Conservation (phyloP, 257 asterid species). For the Nicotiana paniculata region DNA sequence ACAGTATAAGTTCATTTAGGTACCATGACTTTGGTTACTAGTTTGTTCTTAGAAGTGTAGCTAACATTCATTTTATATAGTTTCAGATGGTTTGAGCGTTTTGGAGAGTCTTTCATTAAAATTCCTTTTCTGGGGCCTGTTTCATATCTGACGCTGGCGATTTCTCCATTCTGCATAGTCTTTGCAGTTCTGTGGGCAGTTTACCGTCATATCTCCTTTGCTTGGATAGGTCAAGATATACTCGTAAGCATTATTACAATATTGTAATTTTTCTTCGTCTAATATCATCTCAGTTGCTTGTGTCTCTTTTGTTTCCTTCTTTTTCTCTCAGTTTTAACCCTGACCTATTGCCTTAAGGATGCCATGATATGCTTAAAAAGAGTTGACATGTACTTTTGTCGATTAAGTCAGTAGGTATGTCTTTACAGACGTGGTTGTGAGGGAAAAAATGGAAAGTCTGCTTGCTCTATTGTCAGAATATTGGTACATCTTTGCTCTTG, state of each 20-base stretch:
- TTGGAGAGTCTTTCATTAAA: constrained; percentile 60
- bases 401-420: background rate
- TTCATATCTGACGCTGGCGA: constrained; percentile 72
- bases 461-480: background rate
- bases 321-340: background rate
- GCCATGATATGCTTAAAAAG: background rate
- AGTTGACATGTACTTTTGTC: background rate
- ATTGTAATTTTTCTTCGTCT: background rate
- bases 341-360: background rate
- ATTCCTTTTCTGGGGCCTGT: constrained; percentile 84
- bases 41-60: constrained; percentile 15
- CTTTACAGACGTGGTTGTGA: background rate
- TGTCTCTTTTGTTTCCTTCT: background rate
- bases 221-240: constrained; percentile 99
- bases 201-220: constrained; percentile 60
- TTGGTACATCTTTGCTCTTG: background rate
- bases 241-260: constrained; percentile 49
- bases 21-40: constrained; percentile 4
- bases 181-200: constrained; percentile 95
- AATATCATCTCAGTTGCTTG: background rate
- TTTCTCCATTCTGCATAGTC: constrained; percentile 82
- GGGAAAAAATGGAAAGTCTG: background rate
- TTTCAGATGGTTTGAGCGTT: constrained; percentile 86
- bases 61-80: constrained; percentile 40
- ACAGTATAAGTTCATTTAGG: background rate